Evolutionary conservation across 495 filamentous ascomycete species (phyloP), one percentile per base, ranked within the genome.

Genomic region (Podospora comata): DNA sequence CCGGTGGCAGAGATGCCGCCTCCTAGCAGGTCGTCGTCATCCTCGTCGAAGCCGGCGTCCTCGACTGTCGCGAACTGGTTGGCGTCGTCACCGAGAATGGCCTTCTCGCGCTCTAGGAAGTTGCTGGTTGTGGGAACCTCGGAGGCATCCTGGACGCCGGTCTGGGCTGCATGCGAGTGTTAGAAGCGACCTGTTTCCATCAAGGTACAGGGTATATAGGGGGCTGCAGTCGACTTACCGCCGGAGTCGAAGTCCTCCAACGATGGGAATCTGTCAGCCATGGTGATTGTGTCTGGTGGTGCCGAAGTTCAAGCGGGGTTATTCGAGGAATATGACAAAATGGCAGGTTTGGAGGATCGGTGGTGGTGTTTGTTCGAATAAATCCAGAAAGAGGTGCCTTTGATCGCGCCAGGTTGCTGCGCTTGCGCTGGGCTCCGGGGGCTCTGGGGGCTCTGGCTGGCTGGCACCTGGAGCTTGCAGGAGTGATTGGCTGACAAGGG

Each of bases 211-310:
- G 59, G 60, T 32, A 48, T 48, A 48, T 34, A 19, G 65, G 30
- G 64, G 67, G 57, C 30, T 66, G 58, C 62, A 66, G 62, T 23
- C 20, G 60, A 64, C 79, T 78, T 83, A 90, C 84, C 86, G 88
- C 94, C 94, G 65, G 90, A 92, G 75, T 94, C 91, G 79, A 98
- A 93, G 77, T 98, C 95, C 78, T 99, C 95, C 76, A 99, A 82
- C 23, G 95, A 96, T 65, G 95, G 95, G 80, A 99, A 99, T 76
- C 94, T 85, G 81, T 98, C 93, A 23, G 95, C 94, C 95, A 99
- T 99, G 60, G 75, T 76, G 75, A 68, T 20, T 23, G 23, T 39
- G 60, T 55, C 58, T 64, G 32, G 27, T 60, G 57, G 54, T 27
- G 20, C 7, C 19, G 19, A 44, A 5, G 44, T 6, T 65, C 20